Evolutionary conservation across 805 yeast genomes (phyloP), one percentile per base, ranked within the genome.

Genomic region (Metschnikowia arizonensis): DNA sequence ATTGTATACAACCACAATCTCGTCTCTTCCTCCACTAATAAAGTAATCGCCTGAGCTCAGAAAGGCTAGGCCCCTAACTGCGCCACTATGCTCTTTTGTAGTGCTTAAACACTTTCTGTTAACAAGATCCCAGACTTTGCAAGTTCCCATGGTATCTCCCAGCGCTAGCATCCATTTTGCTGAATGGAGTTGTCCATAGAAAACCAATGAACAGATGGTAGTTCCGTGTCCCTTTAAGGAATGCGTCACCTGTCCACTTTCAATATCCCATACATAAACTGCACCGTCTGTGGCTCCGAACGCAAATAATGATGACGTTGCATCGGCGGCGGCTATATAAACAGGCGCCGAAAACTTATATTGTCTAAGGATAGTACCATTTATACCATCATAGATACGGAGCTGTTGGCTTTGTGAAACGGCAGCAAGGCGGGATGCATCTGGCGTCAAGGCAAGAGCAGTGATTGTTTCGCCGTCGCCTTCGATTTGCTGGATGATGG

Each of bases 241-340:
- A 64, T 93, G 99, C 0, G 99, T 93, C 3, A 85, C 79, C 53
- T 77, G 88, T 1, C 93, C 90, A 29, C 89, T 89, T 52, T 82
- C 90, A 30, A 93, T 76, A 63, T 93, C 99, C 84, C 95, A 89
- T 1, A 93, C 95, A 36, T 87, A 82, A 14, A 90, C 85, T 33
- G 82, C 77, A 39, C 99, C 98, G 64, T 93, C 99, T 0, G 97
- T 85, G 38, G 95, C 89, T 32, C 99, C 99, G 59, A 93, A 82
- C 15, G 97, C 95, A 58, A 90, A 79, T 30, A 93, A 70, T 2
- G 96, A 81, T 2, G 95, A 83, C 0, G 97, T 88, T 2, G 77
- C 61, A 63, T 93, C 99, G 18, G 78, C 79, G 9, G 84, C 73
- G 36, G 88, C 76, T 9, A 88, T 83, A 62, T 86, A 87, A 1